phyloP scores from a whole-genome alignment of 129 eudicot species.

The Pittosporum tobira region DNA sequence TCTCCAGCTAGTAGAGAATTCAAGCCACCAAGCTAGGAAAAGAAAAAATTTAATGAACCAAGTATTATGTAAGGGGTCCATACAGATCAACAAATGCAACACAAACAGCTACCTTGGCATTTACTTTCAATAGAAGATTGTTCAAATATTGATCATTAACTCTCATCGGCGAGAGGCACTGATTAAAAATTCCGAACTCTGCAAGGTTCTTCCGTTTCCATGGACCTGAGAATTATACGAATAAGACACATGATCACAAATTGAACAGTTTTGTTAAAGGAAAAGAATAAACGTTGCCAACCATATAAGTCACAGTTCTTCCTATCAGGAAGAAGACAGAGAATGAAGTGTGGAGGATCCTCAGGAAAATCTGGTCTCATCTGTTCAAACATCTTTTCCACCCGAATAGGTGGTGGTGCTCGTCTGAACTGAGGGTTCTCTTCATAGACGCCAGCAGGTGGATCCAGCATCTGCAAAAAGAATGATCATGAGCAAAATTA shows the following conservation, averaged over 20 bases:
- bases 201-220: conserved; percentile 68
- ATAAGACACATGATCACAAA: not conserved
- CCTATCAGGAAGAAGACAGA: conserved; percentile 73
- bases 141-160: conserved; percentile 62
- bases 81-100: too few relatives aligned
- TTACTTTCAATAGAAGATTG: conserved; percentile 60
- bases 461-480: conserved; percentile 27
- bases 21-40: conserved; percentile 83
- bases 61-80: too few relatives aligned
- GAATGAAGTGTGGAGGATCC: conserved; percentile 64
- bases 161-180: conserved; percentile 53
- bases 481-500: not conserved
- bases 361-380: conserved; percentile 47
- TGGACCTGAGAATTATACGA: conserved; percentile 28
- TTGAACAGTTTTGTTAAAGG: not conserved
- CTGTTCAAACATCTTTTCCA: conserved; percentile 76
- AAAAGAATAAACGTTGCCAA: conserved; percentile 12
- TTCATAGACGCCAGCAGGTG: conserved; percentile 47
- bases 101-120: conserved; percentile 49
- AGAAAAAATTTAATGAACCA: not conserved
- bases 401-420: conserved; percentile 64
- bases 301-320: conserved; percentile 78
- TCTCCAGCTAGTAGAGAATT: conserved; percentile 58
- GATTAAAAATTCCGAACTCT: conserved; percentile 55
- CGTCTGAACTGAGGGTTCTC: conserved; percentile 62